These are phyloP conservation scores for Fusarium nematophilum DNA, from an alignment of 2,329 filamentous ascomycete genomes.

Conservation along the genomic window DNA sequence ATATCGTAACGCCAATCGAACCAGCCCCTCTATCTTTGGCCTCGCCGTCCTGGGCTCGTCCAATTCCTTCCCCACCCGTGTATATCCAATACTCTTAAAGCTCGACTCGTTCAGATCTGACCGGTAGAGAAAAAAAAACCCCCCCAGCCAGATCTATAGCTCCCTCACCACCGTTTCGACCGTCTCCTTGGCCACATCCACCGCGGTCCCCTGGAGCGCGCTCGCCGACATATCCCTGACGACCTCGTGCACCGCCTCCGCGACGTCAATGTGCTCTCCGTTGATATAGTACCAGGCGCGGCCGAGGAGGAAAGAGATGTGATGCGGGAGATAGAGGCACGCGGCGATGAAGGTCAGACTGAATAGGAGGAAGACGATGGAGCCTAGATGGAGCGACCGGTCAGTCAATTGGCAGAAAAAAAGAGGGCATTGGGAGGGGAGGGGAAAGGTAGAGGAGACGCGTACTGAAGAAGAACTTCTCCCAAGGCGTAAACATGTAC, in stretches of 20 bases:
- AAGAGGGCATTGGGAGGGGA: background rate
- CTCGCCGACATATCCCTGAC: conserved; percentile 48
- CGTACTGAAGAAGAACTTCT: conserved; percentile 98
- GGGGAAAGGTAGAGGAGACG: conserved; percentile 20
- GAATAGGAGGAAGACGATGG: conserved; percentile 89
- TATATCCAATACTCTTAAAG: background rate
- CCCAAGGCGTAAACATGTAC: conserved; percentile 96
- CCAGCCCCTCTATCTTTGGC: background rate
- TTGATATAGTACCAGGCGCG: conserved; percentile 96
- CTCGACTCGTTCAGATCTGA: background rate
- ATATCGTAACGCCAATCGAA: conserved; percentile 32
- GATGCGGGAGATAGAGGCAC: conserved; percentile 92
- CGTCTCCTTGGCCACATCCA: conserved; percentile 40
- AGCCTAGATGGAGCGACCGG: conserved; percentile 70
- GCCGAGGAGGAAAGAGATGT: conserved; percentile 83
- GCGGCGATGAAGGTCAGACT: conserved; percentile 87
- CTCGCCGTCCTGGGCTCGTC: too few species aligned
- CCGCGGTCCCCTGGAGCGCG: conserved; percentile 43
- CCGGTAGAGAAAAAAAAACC: too few species aligned
- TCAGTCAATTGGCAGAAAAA: too few species aligned
- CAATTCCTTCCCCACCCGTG: too few species aligned
- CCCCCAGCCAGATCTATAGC: conserved; percentile 40
- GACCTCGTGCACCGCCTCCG: conserved; percentile 47
- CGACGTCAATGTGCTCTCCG: conserved; percentile 75
- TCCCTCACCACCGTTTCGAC: conserved; percentile 48